phyloP scores from a whole-genome alignment of 164 flowering plant species.

The Stephania yunnanensis region DNA sequence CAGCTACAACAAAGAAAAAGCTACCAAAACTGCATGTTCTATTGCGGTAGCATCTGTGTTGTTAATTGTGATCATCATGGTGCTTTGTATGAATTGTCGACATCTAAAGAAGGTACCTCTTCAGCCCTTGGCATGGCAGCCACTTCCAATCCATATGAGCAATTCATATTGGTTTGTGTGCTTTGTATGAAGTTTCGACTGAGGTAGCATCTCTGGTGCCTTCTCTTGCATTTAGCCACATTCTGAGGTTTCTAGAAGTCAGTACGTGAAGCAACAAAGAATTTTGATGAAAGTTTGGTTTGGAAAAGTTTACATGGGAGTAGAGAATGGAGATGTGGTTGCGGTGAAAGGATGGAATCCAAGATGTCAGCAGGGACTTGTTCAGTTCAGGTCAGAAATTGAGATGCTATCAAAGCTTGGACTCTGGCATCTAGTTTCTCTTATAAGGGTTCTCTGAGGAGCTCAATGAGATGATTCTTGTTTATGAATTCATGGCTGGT shows the following conservation, averaged over 20 bases:
- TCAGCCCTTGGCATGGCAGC: conserved; percentile 17
- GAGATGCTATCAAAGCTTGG: conserved; percentile 44
- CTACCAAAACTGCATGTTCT: conserved; percentile 15
- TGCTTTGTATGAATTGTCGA: conserved; percentile 13
- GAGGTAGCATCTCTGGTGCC: conserved; percentile 25
- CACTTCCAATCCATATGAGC: conserved; percentile 32
- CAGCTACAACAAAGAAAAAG: conserved; percentile 15
- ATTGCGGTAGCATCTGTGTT: conserved; percentile 25
- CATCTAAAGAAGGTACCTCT: conserved; percentile 22
- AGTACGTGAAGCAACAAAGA: conserved; percentile 38
- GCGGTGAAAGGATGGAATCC: conserved; percentile 50
- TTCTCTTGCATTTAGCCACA: conserved; percentile 27
- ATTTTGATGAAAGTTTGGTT: conserved; percentile 41
- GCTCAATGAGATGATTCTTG: conserved; percentile 47
- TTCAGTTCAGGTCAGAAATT: conserved; percentile 47
- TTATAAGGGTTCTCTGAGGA: conserved; percentile 49
- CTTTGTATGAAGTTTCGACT: conserved; percentile 22
- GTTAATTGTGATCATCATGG: conserved; percentile 15
- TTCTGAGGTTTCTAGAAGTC: conserved; percentile 28
- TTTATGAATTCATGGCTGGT: conserved; percentile 47
- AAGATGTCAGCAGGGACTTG: conserved; percentile 38
- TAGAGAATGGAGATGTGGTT: conserved; percentile 36
- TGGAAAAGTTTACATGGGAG: conserved; percentile 41
- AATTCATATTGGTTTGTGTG: conserved; percentile 9
- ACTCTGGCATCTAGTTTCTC: conserved; percentile 48